These are phyloP conservation scores for Suaeda aralocaspica DNA, from an alignment of 148 eudicot genomes.

Conservation along the genomic window DNA sequence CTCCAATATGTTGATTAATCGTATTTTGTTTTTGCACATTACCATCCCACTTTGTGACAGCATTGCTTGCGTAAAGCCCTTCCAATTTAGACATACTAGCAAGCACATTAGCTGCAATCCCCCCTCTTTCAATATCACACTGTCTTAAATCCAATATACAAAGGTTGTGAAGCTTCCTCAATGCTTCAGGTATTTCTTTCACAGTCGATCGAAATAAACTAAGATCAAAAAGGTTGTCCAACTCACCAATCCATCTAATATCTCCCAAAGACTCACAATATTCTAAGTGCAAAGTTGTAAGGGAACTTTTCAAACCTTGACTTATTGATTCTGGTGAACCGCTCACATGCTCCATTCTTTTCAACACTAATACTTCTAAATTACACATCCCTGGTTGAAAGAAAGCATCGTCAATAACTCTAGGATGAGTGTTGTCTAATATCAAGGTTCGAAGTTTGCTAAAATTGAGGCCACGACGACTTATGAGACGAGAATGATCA, in stretches of 20 bases:
- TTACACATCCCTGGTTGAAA: neutral
- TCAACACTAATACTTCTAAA: slow-evolving; percentile 10
- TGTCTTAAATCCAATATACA: slow-evolving; percentile 15
- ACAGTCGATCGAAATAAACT: slow-evolving; percentile 10
- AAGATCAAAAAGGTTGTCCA: slow-evolving; percentile 12
- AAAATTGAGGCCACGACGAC: too few species aligned
- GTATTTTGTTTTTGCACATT: too few species aligned
- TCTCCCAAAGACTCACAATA: slow-evolving; percentile 9
- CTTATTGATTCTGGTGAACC: neutral
- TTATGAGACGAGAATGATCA: too few species aligned
- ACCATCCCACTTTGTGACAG: neutral
- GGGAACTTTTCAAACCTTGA: too few species aligned
- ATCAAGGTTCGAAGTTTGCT: too few species aligned
- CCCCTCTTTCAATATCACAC: neutral
- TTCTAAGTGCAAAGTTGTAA: slow-evolving; percentile 16
- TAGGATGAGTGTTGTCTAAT: too few species aligned
- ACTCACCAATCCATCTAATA: slow-evolving; percentile 6
- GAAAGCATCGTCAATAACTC: too few species aligned
- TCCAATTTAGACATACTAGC: slow-evolving; percentile 13
- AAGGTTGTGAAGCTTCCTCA: slow-evolving; percentile 9
- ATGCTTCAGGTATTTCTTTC: slow-evolving; percentile 3
- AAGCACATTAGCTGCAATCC: slow-evolving; percentile 10
- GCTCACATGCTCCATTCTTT: neutral
- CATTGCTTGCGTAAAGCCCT: slow-evolving; percentile 7
- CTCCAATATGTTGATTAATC: too few species aligned